Evolutionary conservation across 2,329 filamentous ascomycete species (phyloP), one percentile per base, ranked within the genome.

Genomic region (Cladosporium sp.): DNA sequence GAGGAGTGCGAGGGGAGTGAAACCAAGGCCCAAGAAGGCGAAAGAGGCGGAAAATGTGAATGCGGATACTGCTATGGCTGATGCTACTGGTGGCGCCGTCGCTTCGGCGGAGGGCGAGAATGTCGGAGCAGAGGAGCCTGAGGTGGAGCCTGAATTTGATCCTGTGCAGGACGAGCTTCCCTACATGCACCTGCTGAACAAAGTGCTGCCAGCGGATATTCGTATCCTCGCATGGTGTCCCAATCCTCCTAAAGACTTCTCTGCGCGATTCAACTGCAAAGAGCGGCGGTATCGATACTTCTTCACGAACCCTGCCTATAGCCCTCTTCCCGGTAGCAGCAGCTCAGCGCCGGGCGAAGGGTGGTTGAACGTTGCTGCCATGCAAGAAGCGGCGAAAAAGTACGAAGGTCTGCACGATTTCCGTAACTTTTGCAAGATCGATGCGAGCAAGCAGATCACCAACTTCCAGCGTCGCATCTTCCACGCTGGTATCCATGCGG

Each of bases 211-310:
- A 4, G 80, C 86, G 19, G 91, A 96, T 66, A 97, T 99, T 62
- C 83, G 89, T 54, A 77, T 96, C 52, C 79, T 97, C 30, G 93
- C 93, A 3, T 99, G 93, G 93, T 96, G 91, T 65, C 89, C 92
- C 0, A 76, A 82, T 24, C 88, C 87, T 13, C 89, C 91, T 0
- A 71, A 79, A 7, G 80, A 81, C 54, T 99, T 99, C 69, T 90
- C 88, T 29, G 93, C 93, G 4, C 84, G 93, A 36, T 96, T 96
- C 77, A 90, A 88, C 48, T 99, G 93, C 70, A 83, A 86, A 55
- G 90, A 96, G 70, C 80, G 93, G 18, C 85, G 88, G 58, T 99
- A 99, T 73, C 84, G 89, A 52, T 99, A 99, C 71, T 97, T 96
- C 75, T 99, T 99, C 74, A 97, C 93, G 0, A 89, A 96, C 66